Evolutionary conservation across 169 alveolate genomes (phyloP), one percentile per base, ranked within the genome.

Genomic region (Plasmodium ovale): DNA sequence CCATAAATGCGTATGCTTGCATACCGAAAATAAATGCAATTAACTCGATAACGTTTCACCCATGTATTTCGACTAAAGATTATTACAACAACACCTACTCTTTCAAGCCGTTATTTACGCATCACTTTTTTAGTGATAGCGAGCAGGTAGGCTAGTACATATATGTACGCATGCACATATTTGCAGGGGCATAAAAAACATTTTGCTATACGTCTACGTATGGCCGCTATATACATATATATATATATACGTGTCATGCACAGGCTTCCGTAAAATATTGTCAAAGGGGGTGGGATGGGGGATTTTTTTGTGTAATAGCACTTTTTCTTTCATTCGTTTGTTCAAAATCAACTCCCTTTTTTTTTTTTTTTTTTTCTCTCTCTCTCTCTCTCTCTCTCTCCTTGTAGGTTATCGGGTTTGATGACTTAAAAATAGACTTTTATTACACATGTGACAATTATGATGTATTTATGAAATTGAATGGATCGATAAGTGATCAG

Each of bases 61-160:
- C 95, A 3, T 92, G 95, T 62, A 88, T 77, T 44, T 72, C 88
- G 12, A 65, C 84, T 19, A 53, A 27, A 31, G 89, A 92, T 73
- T 88, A 87, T 79, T 56, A 25, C 44, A 87, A 87, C 49, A 88
- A 88, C 51, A 71, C 92, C 25, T 47, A 87, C 27, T 62, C 92
- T 0, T 92, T 60, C 53, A 84, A 72, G 82, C 95, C 95, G 0
- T 51, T 84, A 60, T 92, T 82, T 85, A 88, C 92, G 4, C 95
- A 92, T 29, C 95, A 92, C 51, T 92, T 92, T 64, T 92, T 92
- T 53, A 68, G 72, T 58, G 91, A 62, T 27, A 68, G 71, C 47
- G 88, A 56, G 79, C 91, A 69, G 79, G 94, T 92, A 29, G 27
- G 19, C n/a, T n/a, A n/a, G n/a, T n/a, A n/a, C n/a, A n/a, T n/a